Evolutionary conservation across 73 alveolate genomes (phyloP).

Genomic region (Paraurostyla sp.): DNA sequence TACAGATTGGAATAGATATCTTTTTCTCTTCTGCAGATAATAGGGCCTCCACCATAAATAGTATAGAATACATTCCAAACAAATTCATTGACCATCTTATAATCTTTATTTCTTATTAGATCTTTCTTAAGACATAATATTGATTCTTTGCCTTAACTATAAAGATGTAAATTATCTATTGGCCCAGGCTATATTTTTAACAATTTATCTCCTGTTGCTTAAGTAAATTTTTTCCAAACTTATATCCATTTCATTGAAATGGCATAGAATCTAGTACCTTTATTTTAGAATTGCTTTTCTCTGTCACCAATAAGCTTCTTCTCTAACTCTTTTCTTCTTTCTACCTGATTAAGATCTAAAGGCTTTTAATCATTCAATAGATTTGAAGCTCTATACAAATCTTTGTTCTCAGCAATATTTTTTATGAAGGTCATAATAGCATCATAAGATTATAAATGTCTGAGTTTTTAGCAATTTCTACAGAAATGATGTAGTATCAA

Average conservation of each 20-base stretch:
- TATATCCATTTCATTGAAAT: constrained; percentile 1
- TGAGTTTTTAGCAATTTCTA: not conserved
- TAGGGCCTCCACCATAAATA: constrained; percentile 22
- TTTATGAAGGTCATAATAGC: not conserved
- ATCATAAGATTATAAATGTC: not conserved
- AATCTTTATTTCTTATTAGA: constrained; percentile 7
- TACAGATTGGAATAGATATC: not conserved
- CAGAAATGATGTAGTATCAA: not conserved
- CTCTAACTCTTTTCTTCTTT: not conserved
- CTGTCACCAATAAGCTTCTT: not conserved
- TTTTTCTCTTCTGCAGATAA: not conserved
- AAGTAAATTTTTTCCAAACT: not conserved
- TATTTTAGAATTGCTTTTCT: not conserved
- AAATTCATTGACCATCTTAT: not conserved
- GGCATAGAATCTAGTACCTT: not conserved
- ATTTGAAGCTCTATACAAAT: too few species aligned
- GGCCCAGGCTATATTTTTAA: not conserved
- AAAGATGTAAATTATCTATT: not conserved
- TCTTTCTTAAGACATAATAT: not conserved
- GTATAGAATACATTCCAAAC: not conserved
- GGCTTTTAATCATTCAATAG: too few species aligned
- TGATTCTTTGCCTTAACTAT: not conserved
- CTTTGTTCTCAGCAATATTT: too few species aligned
- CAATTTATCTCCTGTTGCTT: not conserved
- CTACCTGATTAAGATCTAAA: not conserved